These are phyloP conservation scores for Pseudonitzschia multiseries DNA, from an alignment of 108 stramenopile genomes.

Conservation along the genomic window DNA sequence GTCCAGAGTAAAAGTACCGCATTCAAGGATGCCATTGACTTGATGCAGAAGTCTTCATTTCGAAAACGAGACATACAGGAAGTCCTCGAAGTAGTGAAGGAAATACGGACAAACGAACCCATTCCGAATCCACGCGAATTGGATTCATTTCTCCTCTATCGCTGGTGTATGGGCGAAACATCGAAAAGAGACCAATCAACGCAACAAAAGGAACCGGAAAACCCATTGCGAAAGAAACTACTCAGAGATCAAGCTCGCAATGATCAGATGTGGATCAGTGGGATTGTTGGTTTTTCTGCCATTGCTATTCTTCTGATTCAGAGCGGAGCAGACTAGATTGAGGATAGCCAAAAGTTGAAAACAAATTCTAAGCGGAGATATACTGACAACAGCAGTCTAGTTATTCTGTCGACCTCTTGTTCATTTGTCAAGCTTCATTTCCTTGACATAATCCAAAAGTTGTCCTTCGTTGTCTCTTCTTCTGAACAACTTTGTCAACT, in stretches of 20 bases:
- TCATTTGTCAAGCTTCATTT: conserved; percentile 60
- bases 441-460: conserved; percentile 57
- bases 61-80: conserved; percentile 59
- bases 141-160: conserved; percentile 37
- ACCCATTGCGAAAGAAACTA: conserved; percentile 40
- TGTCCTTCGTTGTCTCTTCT: conserved; percentile 77
- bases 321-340: conserved; percentile 1
- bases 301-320: conserved; percentile 39
- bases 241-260: conserved; percentile 46
- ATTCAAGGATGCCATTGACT: conserved; percentile 57
- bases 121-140: conserved; percentile 24
- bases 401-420: not conserved
- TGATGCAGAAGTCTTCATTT: conserved; percentile 66
- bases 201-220: conserved; percentile 20
- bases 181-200: conserved; percentile 9
- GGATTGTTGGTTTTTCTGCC: conserved; percentile 46
- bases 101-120: conserved; percentile 30
- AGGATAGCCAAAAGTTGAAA: not conserved
- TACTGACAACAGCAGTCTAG: not conserved
- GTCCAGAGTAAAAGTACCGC: conserved; percentile 1
- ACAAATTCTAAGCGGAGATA: not conserved
- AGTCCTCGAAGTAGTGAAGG: conserved; percentile 41
- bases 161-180: conserved; percentile 55
- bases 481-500: conserved; percentile 82
- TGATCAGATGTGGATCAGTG: conserved; percentile 66